Conservation (phyloP, 139 green algal genomes). For the Chlamydomonas sphaeroides region DNA sequence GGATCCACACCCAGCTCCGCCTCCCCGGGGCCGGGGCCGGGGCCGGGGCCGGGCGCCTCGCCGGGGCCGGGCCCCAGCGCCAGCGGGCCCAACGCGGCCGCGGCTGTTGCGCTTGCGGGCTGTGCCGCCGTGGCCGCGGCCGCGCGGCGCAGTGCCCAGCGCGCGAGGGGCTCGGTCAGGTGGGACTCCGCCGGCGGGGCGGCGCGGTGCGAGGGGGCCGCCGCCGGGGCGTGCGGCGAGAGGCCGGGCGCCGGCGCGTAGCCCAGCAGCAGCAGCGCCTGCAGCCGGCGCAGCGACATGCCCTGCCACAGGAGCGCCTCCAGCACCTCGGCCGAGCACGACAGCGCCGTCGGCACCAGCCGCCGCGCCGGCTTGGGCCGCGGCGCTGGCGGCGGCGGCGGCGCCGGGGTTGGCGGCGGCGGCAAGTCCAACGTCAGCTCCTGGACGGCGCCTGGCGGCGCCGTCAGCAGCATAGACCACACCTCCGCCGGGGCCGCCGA, state of each 20-base stretch:
- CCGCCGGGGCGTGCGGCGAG: no score
- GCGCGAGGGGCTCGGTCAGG: background rate
- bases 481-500: background rate
- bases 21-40: no score
- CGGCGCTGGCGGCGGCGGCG: background rate
- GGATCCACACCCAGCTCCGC: no score
- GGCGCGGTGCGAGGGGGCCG: no score
- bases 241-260: no score
- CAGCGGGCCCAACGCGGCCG: no score
- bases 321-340: background rate
- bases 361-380: background rate
- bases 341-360: background rate
- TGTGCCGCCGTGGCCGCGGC: no score
- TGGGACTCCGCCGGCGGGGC: no score
- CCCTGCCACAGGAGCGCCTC: background rate
- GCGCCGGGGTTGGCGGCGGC: background rate
- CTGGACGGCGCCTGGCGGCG: background rate
- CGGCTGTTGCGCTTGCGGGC: no score
- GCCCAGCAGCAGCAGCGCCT: background rate
- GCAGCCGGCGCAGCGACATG: conserved; percentile 7
- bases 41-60: no score
- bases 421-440: conserved; percentile 5
- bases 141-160: background rate
- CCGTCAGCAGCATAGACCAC: conserved; percentile 5
- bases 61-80: no score